These are phyloP conservation scores for Pythium coloratum DNA, from an alignment of 352 stramenopile species.

Conservation along the genomic window DNA sequence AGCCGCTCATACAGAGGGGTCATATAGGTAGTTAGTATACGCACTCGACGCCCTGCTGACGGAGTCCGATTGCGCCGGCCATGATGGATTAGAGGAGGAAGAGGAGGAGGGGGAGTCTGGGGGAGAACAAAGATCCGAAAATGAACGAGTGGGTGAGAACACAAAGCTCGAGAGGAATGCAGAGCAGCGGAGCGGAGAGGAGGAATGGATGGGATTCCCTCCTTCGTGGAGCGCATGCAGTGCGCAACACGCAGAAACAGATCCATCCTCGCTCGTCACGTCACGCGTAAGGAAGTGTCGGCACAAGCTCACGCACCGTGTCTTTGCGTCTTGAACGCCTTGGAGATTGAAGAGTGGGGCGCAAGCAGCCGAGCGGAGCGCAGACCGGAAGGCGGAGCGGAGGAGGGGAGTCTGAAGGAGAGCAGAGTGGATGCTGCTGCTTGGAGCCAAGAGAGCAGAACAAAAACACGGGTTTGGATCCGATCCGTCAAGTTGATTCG, in stretches of 20 bases:
- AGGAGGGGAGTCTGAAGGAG: not conserved
- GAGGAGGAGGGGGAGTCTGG: constrained; percentile 6
- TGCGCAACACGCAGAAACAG: not conserved
- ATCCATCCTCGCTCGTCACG: not conserved
- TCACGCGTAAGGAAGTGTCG: not conserved
- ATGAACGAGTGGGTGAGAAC: not conserved
- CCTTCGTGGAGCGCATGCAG: not conserved
- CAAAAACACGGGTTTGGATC: constrained; percentile 24
- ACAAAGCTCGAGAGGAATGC: not conserved
- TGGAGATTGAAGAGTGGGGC: constrained; percentile 18
- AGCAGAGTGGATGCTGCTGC: constrained; percentile 13
- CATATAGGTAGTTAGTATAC: constrained; percentile 2
- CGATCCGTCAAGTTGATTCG: constrained; percentile 3
- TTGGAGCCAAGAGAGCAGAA: constrained; percentile 23
- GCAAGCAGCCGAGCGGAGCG: not conserved
- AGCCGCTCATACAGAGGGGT: not conserved
- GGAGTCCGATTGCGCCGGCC: constrained; percentile 50
- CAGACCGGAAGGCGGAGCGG: not conserved
- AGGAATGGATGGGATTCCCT: not conserved
- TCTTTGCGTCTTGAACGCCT: constrained; percentile 15
- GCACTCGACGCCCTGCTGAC: constrained; percentile 44
- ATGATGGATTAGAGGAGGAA: constrained; percentile 22
- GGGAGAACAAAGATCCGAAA: constrained; percentile 10
- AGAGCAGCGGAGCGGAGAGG: constrained; percentile 1
- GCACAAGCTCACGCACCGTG: not conserved